Evolutionary conservation across 768 basidiomycete species (phyloP), one percentile per base, ranked within the genome.

Genomic region (Suillus fuscotomentosus): DNA sequence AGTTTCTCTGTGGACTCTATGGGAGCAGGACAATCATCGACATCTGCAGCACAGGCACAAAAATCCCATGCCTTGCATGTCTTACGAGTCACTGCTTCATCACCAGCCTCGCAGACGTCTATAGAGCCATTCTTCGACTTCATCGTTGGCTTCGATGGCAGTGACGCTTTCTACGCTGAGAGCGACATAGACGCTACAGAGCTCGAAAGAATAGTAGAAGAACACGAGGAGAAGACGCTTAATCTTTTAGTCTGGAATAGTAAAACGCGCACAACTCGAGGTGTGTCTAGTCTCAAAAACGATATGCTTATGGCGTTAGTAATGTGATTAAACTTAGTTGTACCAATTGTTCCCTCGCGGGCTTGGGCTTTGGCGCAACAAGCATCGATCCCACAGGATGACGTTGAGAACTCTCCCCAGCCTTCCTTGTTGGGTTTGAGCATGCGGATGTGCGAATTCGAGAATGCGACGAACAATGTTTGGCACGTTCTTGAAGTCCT

Each of bases 401-500:
- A 80, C 61, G 73, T 81, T 17, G 80, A 77, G 47, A 67, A 78
- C 8, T 78, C 78, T 22, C 77, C 81, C 5, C 89, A 92, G 70
- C 96, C 97, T 5, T 97, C 95, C 10, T 77, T 99, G n/a, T 83
- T 99, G 31, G 97, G 97, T 1, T 82, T 99, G 8, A 95, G 92
- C 71, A 89, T 99, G 86, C 86, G 97, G 24, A 85, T 98, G 72
- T 99, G 97, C 73, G 87, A 92, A 73, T 95, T 97, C 5, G 90
- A 93, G 70, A 82, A 86, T 60, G 91, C 97, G 17, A 80, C 93
- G 22, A 95, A 98, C 72, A 94, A 91, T 67, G 95, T 99, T 6
- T 99, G 97, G 96, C 97, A 99, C 76, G 95, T 99, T 47, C 82
- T 99, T 54, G 97, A 99, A 72, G 95, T 99, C 15, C 79, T 97